A percentile compares a stretch with the other conserved stretches of the same genome.
These are phyloP conservation scores for Pycnococcus provasolii DNA, from an alignment of 139 green algal species.

Conservation along the genomic window DNA sequence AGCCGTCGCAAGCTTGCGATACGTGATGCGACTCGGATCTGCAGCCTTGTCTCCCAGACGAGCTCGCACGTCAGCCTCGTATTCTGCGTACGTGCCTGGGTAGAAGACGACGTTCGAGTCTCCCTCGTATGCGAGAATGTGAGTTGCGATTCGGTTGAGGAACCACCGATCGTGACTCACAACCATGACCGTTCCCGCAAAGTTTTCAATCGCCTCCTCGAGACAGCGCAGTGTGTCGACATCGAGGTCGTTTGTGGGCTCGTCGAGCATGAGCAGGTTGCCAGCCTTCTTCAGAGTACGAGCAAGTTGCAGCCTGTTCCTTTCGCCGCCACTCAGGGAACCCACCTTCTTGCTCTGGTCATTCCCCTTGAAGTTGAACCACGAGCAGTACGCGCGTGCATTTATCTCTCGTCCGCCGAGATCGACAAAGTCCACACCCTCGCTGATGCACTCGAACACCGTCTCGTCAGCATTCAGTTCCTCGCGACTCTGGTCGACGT, in stretches of 20 bases:
- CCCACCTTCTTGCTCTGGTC: conserved; percentile 67
- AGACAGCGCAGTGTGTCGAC: conserved; percentile 51
- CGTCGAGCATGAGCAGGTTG: conserved; percentile 69
- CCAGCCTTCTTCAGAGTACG: conserved; percentile 53
- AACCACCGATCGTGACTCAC: conserved; percentile 75
- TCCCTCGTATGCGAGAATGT: conserved; percentile 76
- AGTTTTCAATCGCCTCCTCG: conserved; percentile 59
- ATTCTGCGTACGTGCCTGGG: conserved; percentile 47
- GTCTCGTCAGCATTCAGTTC: conserved; percentile 47
- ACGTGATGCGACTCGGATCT: conserved; percentile 63
- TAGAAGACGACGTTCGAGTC: conserved; percentile 58
- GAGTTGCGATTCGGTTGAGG: conserved; percentile 61
- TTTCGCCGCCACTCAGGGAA: conserved; percentile 54
- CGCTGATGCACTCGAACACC: conserved; percentile 43
- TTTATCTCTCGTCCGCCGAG: conserved; percentile 47
- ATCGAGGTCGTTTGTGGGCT: conserved; percentile 69
- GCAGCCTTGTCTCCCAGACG: conserved; percentile 28
- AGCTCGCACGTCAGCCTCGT: conserved; percentile 50
- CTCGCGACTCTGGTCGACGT: conserved; percentile 67
- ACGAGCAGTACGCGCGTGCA: conserved; percentile 62
- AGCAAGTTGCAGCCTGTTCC: conserved; percentile 70
- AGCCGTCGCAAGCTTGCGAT: conserved; percentile 47
- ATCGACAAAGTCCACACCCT: conserved; percentile 36
- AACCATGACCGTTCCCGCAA: conserved; percentile 38
- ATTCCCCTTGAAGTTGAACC: conserved; percentile 67